These are phyloP conservation scores for Phialophora chinensis DNA, from an alignment of 2,329 filamentous ascomycete genomes.

Conservation along the genomic window DNA sequence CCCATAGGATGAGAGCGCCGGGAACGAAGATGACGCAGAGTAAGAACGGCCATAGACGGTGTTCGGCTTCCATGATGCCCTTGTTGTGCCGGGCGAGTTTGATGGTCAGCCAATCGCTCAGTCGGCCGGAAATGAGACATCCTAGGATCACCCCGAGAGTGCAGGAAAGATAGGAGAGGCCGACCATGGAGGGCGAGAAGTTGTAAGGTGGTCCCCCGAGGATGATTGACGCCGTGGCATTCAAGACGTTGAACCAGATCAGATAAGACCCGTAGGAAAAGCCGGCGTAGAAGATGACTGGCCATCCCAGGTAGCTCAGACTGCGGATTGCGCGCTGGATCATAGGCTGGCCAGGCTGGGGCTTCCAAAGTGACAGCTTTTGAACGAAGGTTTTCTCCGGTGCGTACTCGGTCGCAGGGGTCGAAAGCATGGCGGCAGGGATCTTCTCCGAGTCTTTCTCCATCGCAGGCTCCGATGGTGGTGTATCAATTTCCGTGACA, in stretches of 20 bases:
- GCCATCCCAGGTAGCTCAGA: conserved; percentile 41
- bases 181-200: conserved; percentile 49
- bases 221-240: conserved; percentile 50
- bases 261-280: conserved; percentile 48
- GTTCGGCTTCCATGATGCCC: conserved; percentile 42
- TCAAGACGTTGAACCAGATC: conserved; percentile 53
- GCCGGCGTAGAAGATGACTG: conserved; percentile 50
- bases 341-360: conserved; percentile 22
- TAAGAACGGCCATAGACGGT: conserved; percentile 40
- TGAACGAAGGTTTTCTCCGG: conserved; percentile 26
- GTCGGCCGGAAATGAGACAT: conserved; percentile 32
- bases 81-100: conserved; percentile 37
- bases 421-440: conserved; percentile 8
- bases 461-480: conserved; percentile 18
- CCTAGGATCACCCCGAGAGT: conserved; percentile 34
- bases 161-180: conserved; percentile 47
- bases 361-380: conserved; percentile 30
- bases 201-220: conserved; percentile 46
- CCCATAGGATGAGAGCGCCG: conserved; percentile 56
- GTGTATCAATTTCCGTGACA: conserved; percentile 16
- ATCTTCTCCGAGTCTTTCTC: conserved; percentile 22
- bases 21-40: conserved; percentile 52
- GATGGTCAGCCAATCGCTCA: conserved; percentile 40
- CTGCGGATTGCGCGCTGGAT: conserved; percentile 24
- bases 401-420: neutral